Evolutionary conservation across 345 rosid species (phyloP).

Genomic region (Xanthoceras sorbifolium): DNA sequence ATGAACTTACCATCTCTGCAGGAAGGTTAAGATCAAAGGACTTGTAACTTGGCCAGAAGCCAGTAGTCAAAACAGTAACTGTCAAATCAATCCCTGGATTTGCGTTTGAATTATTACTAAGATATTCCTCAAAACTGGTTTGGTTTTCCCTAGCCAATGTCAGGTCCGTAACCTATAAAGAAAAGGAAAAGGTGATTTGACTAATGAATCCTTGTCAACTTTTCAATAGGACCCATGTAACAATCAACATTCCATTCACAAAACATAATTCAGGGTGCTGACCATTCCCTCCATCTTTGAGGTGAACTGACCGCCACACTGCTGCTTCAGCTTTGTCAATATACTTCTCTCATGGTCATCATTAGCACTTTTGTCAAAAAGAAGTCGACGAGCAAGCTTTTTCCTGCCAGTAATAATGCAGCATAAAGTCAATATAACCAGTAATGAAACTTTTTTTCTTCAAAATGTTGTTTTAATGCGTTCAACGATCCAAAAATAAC

Average conservation of each 20-base stretch:
- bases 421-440: background rate
- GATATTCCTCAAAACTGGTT: slow-evolving; percentile 58
- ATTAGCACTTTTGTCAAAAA: slow-evolving; percentile 65
- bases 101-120: slow-evolving; percentile 42
- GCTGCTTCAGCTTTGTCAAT: slow-evolving; percentile 73
- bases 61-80: slow-evolving; percentile 73
- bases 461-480: background rate
- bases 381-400: slow-evolving; percentile 66
- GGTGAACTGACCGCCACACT: slow-evolving; percentile 78
- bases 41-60: slow-evolving; percentile 81
- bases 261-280: slow-evolving; percentile 20
- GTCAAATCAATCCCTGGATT: slow-evolving; percentile 64
- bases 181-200: background rate
- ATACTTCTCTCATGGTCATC: slow-evolving; percentile 76
- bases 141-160: slow-evolving; percentile 77
- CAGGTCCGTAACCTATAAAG: slow-evolving; percentile 63
- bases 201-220: background rate
- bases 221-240: background rate
- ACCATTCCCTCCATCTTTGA: slow-evolving; percentile 91
- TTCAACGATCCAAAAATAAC: background rate
- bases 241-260: slow-evolving; percentile 7
- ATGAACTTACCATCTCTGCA: slow-evolving; percentile 55
- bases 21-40: slow-evolving; percentile 72
- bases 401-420: slow-evolving; percentile 42
- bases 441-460: background rate